Conservation (phyloP, 1,139 yeast species). For the Protomyces lactucae-debilis region DNA sequence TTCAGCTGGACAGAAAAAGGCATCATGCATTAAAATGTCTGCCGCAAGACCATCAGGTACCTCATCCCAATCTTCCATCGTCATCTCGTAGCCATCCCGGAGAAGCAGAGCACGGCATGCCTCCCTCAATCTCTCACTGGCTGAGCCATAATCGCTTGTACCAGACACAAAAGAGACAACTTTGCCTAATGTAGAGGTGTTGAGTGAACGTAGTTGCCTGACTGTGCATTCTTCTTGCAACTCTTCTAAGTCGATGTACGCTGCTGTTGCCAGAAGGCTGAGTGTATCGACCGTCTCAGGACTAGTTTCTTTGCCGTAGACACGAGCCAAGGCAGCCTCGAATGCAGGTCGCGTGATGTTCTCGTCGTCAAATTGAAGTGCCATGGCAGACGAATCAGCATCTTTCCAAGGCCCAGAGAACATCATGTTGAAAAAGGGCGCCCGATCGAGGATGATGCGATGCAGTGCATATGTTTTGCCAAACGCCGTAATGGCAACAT, state of each 20-base stretch:
- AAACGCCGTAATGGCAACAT: constrained; percentile 48
- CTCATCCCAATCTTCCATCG: constrained; percentile 46
- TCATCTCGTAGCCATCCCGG: constrained; percentile 48
- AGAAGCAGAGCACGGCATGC: constrained; percentile 47
- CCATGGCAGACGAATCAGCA: constrained; percentile 36
- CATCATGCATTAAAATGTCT: constrained; percentile 47
- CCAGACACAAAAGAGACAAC: constrained; percentile 44
- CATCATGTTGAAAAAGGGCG: constrained; percentile 47
- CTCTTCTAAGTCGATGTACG: constrained; percentile 47
- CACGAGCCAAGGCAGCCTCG: constrained; percentile 45
- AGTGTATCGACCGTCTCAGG: constrained; percentile 41
- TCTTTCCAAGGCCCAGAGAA: constrained; percentile 47
- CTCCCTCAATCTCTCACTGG: constrained; percentile 46
- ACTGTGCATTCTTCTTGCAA: constrained; percentile 46
- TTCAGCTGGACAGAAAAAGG: constrained; percentile 51
- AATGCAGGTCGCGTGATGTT: constrained; percentile 46
- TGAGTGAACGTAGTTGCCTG: constrained; percentile 40
- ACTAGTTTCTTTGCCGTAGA: constrained; percentile 45
- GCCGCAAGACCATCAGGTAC: constrained; percentile 46
- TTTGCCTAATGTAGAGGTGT: constrained; percentile 41
- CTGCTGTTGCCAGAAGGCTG: constrained; percentile 49
- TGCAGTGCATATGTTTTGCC: constrained; percentile 46
- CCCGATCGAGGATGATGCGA: constrained; percentile 45
- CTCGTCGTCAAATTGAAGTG: constrained; percentile 43
- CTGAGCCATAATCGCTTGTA: constrained; percentile 45